Evolutionary conservation across 495 filamentous ascomycete genomes (phyloP), one percentile per base, ranked within the genome.

Genomic region (Cudoniella acicularis): DNA sequence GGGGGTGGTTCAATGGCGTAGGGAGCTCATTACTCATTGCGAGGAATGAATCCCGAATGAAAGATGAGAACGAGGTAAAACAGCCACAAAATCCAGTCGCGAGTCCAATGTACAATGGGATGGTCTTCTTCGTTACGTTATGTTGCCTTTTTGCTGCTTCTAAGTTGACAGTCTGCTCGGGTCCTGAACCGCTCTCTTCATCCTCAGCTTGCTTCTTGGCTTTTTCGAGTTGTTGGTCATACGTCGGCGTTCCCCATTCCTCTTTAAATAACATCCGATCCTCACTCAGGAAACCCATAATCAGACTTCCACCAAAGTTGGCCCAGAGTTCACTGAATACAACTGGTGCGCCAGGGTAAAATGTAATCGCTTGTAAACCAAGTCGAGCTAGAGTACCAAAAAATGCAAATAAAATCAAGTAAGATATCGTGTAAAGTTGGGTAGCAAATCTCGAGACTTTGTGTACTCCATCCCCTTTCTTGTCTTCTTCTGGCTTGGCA

Each of bases 81-180:
- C 85, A 91, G 54, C 94, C 94, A 71, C 94, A 98, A 75, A 96
- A 97, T 11, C 94, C 94, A 1, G 90, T 95, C 0, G 93, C 84
- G 0, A 98, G 83, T 18, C 94, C 94, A 56, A 97, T 89, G 69
- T 94, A 97, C 0, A 96, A 79, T 0, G 92, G 92, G 46, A 94
- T 86, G 2, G 88, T 87, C 72, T 94, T 95, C 70, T 92, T 96
- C 42, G 75, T 69, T 41, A 79, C 67, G 30, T 73, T 72, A 62
- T 89, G 81, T 18, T 73, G 68, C 59, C 81, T 79, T 45, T 79
- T 79, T 21, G 69, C 69, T n/a, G 71, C 73, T 43, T 66, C 67
- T 18, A 73, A 56, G 49, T 75, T 72, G 6, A 73, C 30, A 6
- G 50, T 47, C 18, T 50, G 46, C 41, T 56, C 54, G 30, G 46